phyloP scores from a whole-genome alignment of 768 basidiomycete species.

The Suillus subaureus region DNA sequence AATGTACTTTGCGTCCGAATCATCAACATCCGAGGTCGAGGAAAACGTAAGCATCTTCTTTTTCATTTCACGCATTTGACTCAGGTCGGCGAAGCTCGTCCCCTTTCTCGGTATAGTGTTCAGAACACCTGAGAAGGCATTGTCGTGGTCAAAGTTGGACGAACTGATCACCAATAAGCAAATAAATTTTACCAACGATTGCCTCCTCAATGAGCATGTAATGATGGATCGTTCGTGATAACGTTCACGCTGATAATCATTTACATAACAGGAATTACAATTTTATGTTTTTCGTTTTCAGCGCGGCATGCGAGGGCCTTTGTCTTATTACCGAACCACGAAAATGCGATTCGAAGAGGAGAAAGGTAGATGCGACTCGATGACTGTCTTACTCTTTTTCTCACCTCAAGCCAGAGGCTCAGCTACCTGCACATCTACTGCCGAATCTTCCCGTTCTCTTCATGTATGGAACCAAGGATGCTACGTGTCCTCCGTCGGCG shows the following conservation, averaged over 20 bases:
- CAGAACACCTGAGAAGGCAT: background rate
- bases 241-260: background rate
- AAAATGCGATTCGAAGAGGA: conserved; percentile 70
- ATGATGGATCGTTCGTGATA: background rate
- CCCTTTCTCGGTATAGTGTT: conserved; percentile 22
- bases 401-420: conserved; percentile 37
- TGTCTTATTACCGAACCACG: conserved; percentile 77
- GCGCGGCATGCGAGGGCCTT: conserved; percentile 63
- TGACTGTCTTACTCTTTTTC: background rate
- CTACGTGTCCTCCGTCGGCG: conserved; percentile 42
- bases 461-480: conserved; percentile 60
- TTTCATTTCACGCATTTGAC: background rate
- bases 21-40: conserved; percentile 58
- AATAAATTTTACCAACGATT: conserved; percentile 11
- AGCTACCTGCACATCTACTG: conserved; percentile 45
- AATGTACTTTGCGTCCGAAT: conserved; percentile 58
- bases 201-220: conserved; percentile 25
- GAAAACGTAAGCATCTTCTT: conserved; percentile 44
- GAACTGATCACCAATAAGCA: conserved; percentile 3
- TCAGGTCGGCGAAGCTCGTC: conserved; percentile 21
- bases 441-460: conserved; percentile 60
- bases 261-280: conserved; percentile 49
- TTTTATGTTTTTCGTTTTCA: conserved; percentile 51
- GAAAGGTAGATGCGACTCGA: conserved; percentile 26
- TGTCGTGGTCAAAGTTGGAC: background rate